Conservation (phyloP, 148 eudicot species). For the Nyssa sinensis region DNA sequence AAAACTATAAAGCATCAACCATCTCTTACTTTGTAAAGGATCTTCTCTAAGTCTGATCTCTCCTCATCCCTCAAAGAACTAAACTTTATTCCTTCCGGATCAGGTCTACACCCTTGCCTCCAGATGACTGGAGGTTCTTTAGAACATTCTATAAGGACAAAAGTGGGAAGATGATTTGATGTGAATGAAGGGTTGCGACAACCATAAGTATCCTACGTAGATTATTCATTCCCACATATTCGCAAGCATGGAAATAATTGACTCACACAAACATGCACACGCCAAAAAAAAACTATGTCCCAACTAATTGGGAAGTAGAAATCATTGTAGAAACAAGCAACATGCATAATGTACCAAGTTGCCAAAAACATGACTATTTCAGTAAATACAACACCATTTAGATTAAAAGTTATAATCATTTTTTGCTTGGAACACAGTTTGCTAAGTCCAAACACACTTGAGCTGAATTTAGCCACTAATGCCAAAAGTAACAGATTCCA, state of each 20-base stretch:
- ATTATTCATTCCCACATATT: too few species aligned
- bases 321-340: neutral
- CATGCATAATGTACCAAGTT: neutral
- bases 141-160: too few species aligned
- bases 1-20: too few species aligned
- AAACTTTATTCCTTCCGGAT: too few species aligned
- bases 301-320: neutral
- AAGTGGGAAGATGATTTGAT: too few species aligned
- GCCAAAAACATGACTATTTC: neutral
- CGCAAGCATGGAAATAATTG: neutral
- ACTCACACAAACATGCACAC: neutral
- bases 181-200: too few species aligned
- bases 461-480: neutral
- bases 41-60: too few species aligned
- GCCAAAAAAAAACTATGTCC: neutral
- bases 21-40: too few species aligned
- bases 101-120: too few species aligned
- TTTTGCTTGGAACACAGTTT: neutral
- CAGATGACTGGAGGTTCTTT: too few species aligned
- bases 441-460: neutral
- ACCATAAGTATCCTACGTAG: too few species aligned
- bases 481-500: constrained; percentile 1
- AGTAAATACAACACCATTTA: neutral
- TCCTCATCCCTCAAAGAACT: too few species aligned
- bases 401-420: neutral